Evolutionary conservation across 495 filamentous ascomycete genomes (phyloP).

Genomic region (Aspergillus hancockii): DNA sequence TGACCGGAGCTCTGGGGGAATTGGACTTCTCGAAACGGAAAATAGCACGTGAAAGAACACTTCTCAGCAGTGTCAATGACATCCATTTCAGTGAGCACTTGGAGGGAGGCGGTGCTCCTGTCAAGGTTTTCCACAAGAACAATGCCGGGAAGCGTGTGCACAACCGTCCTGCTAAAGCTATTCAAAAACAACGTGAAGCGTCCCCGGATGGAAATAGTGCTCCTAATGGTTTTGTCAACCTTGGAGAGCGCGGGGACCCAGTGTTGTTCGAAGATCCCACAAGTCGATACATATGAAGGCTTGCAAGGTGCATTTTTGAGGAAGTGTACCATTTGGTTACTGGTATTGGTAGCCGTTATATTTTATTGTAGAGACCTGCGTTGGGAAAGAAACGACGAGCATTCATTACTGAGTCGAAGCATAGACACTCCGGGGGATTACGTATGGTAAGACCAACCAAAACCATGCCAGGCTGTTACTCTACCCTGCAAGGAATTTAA

Average conservation of each 20-base stretch:
- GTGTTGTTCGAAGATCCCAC: constrained; percentile 62
- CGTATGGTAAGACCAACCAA: too few relatives aligned
- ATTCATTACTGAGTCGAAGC: not conserved
- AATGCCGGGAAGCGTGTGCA: constrained; percentile 47
- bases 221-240: constrained; percentile 72
- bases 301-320: not conserved
- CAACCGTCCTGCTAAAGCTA: constrained; percentile 34
- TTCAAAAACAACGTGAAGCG: constrained; percentile 44
- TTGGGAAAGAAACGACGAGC: not conserved
- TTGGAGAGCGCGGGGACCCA: constrained; percentile 84
- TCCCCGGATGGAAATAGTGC: constrained; percentile 64
- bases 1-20: constrained; percentile 76
- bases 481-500: too few relatives aligned
- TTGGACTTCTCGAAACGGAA: constrained; percentile 86
- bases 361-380: not conserved
- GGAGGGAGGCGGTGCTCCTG: constrained; percentile 52
- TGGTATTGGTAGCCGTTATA: not conserved
- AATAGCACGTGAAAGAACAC: constrained; percentile 75
- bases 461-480: too few relatives aligned
- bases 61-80: constrained; percentile 80
- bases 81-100: constrained; percentile 67
- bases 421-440: too few relatives aligned
- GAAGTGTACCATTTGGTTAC: not conserved
- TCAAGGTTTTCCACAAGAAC: constrained; percentile 84
- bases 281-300: constrained; percentile 40